Evolutionary conservation across 371 early-diverging fungal genomes (phyloP), one percentile per base, ranked within the genome.

Genomic region (Mucor circinelloides): DNA sequence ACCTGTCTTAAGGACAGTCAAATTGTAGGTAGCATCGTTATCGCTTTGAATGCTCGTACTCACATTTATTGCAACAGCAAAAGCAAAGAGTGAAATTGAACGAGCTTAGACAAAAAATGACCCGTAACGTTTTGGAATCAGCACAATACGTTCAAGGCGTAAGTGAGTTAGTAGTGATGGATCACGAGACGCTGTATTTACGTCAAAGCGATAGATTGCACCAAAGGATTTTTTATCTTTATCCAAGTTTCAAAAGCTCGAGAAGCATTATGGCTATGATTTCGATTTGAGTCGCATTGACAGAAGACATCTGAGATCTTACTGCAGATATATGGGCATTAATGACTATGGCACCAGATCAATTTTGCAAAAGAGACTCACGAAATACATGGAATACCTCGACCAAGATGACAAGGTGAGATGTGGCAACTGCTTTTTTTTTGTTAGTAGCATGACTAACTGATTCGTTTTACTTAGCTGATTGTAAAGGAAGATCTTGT

Each of bases 241-340:
- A 44, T 63, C 73, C 25, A 82, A 77, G 10, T 85, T 88, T 62
- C 72, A 71, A 28, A 64, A 69, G 7, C 73, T 84, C 27, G 71
- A 83, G 58, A 86, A 82, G 60, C 70, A 71, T 19, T 88, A 84
- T 63, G 78, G 76, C 15, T 77, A 79, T 60, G 86, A 82, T 38
- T 88, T 88, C 52, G 76, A 81, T n/a, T 64, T 85, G 42, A 55
- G 60, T 23, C 73, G 75, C 27, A 86, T 88, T 66, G 81, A 84
- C 66, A 81, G 82, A 38, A 73, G 67, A 40, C 85, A 88, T 67
- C 64, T 88, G 19, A 55, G 78, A 2, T 76, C 85, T 7, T 86
- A 84, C 63, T 88, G 88, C 79, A 75, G 70, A 52, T 90, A 86
- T 67, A 86, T 90, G 87, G 87, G 86, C 7, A 58, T 90, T 58